Percentiles rank a stretch among this genome's conserved stretches.
phyloP scores from a whole-genome alignment of 805 yeast species.

The Yarrowia divulgata region DNA sequence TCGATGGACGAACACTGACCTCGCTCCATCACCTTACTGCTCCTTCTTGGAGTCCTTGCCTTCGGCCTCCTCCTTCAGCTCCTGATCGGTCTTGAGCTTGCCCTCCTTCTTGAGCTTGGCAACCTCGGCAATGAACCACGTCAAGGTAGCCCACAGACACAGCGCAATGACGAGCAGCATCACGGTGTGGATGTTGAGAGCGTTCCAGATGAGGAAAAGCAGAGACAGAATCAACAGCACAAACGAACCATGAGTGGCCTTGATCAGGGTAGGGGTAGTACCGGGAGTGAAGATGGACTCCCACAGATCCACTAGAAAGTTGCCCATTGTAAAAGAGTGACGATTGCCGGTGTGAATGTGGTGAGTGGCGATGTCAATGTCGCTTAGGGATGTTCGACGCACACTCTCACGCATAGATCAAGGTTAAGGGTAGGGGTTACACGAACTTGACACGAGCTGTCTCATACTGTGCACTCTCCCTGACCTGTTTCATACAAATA shows the following conservation, averaged over 20 bases:
- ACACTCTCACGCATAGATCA: slow-evolving; percentile 4
- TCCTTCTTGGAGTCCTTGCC: slow-evolving; percentile 15
- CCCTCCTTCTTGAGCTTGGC: slow-evolving; percentile 51
- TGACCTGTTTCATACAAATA: slow-evolving; percentile 9
- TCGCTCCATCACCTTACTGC: background rate
- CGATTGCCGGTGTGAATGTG: background rate
- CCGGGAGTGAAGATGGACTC: slow-evolving; percentile 93
- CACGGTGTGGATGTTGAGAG: slow-evolving; percentile 70
- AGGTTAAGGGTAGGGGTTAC: slow-evolving; percentile 35
- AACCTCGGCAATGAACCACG: slow-evolving; percentile 87
- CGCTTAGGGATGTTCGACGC: background rate
- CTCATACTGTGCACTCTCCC: slow-evolving; percentile 1
- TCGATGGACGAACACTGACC: too few species aligned
- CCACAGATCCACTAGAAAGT: slow-evolving; percentile 73
- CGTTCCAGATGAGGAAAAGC: slow-evolving; percentile 62
- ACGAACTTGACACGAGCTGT: background rate
- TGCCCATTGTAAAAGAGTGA: slow-evolving; percentile 12
- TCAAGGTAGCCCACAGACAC: slow-evolving; percentile 76
- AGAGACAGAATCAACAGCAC: slow-evolving; percentile 66
- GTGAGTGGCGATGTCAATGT: background rate
- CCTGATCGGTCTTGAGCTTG: slow-evolving; percentile 25
- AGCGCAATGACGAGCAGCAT: slow-evolving; percentile 63
- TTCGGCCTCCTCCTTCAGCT: slow-evolving; percentile 9
- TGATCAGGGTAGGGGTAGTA: slow-evolving; percentile 83
- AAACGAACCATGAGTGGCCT: slow-evolving; percentile 88